Conservation (phyloP, 345 rosid genomes). For the Lagerstroemia speciosa region DNA sequence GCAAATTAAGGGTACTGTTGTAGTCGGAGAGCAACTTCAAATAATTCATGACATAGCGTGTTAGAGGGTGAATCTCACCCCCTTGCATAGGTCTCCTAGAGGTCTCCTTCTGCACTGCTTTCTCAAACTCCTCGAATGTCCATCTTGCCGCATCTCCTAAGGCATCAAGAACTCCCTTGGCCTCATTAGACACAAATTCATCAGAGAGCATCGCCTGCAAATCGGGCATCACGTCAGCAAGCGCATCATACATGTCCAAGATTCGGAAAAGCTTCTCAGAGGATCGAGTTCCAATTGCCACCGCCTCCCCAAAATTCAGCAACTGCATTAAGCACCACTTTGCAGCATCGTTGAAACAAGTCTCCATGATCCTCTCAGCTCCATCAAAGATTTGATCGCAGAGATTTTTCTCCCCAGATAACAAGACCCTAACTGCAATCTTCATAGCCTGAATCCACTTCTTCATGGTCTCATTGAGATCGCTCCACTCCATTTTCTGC, state of each 20-base stretch:
- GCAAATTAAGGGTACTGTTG: slow-evolving; percentile 58
- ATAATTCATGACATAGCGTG: slow-evolving; percentile 94
- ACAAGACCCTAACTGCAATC: slow-evolving; percentile 55
- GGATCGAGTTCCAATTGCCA: slow-evolving; percentile 67
- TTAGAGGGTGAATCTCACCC: slow-evolving; percentile 94
- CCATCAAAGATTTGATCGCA: slow-evolving; percentile 65
- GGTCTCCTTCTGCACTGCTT: slow-evolving; percentile 60
- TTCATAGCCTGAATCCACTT: slow-evolving; percentile 91
- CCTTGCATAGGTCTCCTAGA: slow-evolving; percentile 70
- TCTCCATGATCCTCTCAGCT: slow-evolving; percentile 50
- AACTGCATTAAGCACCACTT: slow-evolving; percentile 82
- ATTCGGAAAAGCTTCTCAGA: slow-evolving; percentile 94
- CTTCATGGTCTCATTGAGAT: slow-evolving; percentile 95
- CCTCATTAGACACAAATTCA: slow-evolving; percentile 49
- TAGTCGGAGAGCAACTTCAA: slow-evolving; percentile 81
- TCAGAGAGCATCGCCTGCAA: slow-evolving; percentile 58
- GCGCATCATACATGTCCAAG: slow-evolving; percentile 85
- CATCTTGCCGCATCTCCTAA: slow-evolving; percentile 76
- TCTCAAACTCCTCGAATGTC: slow-evolving; percentile 85
- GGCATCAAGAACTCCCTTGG: slow-evolving; percentile 54
- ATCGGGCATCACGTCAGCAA: slow-evolving; percentile 46
- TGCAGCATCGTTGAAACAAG: slow-evolving; percentile 76
- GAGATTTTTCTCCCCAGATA: slow-evolving; percentile 72
- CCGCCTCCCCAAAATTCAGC: slow-evolving; percentile 91
- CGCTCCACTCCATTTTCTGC: slow-evolving; percentile 79